These are phyloP conservation scores for Xerocomus brunneocitrinus DNA, from an alignment of 768 basidiomycete species.

Conservation along the genomic window DNA sequence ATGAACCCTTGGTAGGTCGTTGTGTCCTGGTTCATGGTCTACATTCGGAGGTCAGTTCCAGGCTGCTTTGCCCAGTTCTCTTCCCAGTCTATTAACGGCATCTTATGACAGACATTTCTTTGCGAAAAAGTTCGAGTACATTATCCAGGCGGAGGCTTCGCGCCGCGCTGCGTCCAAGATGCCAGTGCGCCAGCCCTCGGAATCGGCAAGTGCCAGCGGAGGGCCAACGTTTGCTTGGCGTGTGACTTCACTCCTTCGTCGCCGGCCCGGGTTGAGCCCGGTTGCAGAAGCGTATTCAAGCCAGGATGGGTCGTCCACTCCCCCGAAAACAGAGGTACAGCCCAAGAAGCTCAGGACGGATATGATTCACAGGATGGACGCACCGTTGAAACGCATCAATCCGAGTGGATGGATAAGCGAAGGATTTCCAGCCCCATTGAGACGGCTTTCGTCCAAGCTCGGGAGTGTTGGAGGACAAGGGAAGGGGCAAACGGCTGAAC, in stretches of 20 bases:
- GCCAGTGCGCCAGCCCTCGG: constrained; percentile 18
- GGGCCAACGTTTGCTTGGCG: constrained; percentile 24
- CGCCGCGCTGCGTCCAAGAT: constrained; percentile 21
- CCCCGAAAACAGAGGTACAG: constrained; percentile 23
- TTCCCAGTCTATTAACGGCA: background rate
- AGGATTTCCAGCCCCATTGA: constrained; percentile 29
- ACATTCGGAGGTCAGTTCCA: constrained; percentile 56
- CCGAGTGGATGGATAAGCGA: constrained; percentile 71
- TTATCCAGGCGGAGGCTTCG: constrained; percentile 44
- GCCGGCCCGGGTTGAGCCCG: constrained; percentile 24
- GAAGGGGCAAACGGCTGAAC: background rate
- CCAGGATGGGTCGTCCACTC: constrained; percentile 14
- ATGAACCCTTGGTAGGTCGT: constrained; percentile 44
- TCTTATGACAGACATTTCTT: constrained; percentile 54
- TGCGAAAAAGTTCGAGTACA: constrained; percentile 58
- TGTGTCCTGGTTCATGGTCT: constrained; percentile 82
- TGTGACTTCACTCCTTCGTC: constrained; percentile 32
- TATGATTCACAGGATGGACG: constrained; percentile 75
- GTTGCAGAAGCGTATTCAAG: constrained; percentile 20
- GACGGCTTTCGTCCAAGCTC: constrained; percentile 9
- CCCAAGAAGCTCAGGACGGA: constrained; percentile 47
- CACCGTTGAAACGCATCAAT: constrained; percentile 62
- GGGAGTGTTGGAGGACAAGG: constrained; percentile 3
- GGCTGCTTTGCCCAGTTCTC: background rate
- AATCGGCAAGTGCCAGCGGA: constrained; percentile 16